Conservation (phyloP, 2,329 filamentous ascomycete species). For the Colletotrichum chlorophyti region DNA sequence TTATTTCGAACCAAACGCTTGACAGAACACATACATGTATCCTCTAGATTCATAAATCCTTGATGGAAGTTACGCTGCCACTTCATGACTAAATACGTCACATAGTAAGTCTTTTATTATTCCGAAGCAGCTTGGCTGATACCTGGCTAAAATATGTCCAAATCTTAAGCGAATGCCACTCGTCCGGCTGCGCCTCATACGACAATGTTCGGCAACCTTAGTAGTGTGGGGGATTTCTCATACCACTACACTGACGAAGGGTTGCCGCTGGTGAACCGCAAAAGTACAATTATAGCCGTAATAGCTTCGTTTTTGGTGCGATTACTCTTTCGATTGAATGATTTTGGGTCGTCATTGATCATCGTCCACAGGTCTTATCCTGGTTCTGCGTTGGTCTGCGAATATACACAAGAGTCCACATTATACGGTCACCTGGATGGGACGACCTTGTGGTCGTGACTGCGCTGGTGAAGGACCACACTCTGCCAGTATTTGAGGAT, state of each 20-base stretch:
- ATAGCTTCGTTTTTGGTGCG: constrained; percentile 3
- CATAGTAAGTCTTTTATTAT: background rate
- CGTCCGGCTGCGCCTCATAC: background rate
- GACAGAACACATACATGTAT: too few species aligned
- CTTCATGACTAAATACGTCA: background rate
- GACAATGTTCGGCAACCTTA: constrained; percentile 17
- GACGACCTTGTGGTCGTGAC: constrained; percentile 9
- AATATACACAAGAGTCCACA: background rate
- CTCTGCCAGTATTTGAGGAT: fast-evolving
- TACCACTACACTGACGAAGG: constrained; percentile 13
- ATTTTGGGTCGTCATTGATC: background rate
- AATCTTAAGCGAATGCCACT: background rate
- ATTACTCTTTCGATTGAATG: background rate
- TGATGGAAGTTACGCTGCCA: background rate
- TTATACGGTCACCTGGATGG: constrained; percentile 4
- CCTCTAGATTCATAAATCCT: too few species aligned
- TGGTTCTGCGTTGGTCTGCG: constrained; percentile 15
- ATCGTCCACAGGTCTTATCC: background rate
- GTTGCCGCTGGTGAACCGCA: constrained; percentile 5
- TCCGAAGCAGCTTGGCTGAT: background rate
- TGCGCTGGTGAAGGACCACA: background rate
- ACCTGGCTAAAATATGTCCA: background rate
- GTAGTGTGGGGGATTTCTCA: background rate
- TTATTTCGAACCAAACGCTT: too few species aligned
- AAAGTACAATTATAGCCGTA: background rate